A percentile compares a stretch with the other conserved stretches of the same genome.
Conservation (phyloP, 208 protist species). For the Trypanosoma avium region DNA sequence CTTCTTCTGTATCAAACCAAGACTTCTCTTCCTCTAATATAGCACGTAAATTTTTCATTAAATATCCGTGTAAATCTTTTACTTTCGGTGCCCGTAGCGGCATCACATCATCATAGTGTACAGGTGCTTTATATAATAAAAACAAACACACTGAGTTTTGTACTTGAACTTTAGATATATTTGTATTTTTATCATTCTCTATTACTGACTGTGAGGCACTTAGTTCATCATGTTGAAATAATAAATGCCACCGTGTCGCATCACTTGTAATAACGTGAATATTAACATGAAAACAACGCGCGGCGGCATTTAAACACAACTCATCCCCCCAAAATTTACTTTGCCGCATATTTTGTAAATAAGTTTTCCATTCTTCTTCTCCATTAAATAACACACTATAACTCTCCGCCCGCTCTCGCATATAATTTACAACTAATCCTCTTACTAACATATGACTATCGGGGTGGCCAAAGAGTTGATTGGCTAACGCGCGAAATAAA, state of each 20-base stretch:
- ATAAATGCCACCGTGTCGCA: constrained; percentile 64
- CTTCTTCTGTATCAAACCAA: neutral
- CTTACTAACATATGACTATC: constrained; percentile 60
- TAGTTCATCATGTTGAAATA: constrained; percentile 75
- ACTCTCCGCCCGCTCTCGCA: constrained; percentile 47
- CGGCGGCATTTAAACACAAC: constrained; percentile 79
- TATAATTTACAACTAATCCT: constrained; percentile 65
- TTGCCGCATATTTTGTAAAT: constrained; percentile 58
- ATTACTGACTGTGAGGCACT: constrained; percentile 27
- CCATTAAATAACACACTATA: constrained; percentile 75
- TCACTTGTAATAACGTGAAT: constrained; percentile 89
- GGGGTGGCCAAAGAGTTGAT: constrained; percentile 73
- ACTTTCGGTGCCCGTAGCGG: constrained; percentile 26
- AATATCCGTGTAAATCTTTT: constrained; percentile 39
- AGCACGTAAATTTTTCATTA: constrained; percentile 46
- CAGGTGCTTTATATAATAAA: constrained; percentile 65
- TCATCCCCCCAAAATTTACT: constrained; percentile 80
- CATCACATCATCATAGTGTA: constrained; percentile 85
- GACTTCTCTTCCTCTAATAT: constrained; percentile 22
- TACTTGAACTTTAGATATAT: neutral
- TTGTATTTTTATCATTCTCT: neutral
- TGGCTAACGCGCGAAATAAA: constrained; percentile 70
- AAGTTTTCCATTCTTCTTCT: constrained; percentile 52
- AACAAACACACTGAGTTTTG: constrained; percentile 54
- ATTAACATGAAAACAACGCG: constrained; percentile 80